Evolutionary conservation across 2,329 filamentous ascomycete species (phyloP).

Genomic region (Stemphylium beticola): DNA sequence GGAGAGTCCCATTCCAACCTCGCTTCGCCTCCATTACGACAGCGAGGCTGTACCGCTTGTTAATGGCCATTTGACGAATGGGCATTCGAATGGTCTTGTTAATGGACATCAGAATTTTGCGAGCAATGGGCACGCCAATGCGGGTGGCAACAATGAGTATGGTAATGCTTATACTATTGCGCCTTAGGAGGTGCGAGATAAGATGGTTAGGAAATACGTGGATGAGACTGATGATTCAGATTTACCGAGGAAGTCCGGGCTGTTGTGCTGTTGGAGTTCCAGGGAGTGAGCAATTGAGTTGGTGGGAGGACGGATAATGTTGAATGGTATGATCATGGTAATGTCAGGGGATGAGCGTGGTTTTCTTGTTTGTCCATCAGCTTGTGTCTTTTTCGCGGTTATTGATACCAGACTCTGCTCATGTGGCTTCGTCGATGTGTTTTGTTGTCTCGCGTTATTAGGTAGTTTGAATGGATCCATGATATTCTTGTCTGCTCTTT

Average conservation of each 20-base stretch:
- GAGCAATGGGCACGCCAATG: conserved; percentile 19
- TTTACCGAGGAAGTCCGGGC: not conserved
- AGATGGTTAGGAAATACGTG: not conserved
- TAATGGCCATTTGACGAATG: conserved; percentile 4
- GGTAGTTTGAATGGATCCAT: no score
- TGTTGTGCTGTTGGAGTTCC: not conserved
- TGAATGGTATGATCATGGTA: not conserved
- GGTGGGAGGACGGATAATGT: no score
- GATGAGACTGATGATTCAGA: not conserved
- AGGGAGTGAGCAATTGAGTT: not conserved
- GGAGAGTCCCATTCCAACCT: conserved; percentile 51
- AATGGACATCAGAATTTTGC: conserved; percentile 11
- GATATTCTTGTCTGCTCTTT: no score
- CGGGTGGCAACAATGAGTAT: conserved; percentile 15
- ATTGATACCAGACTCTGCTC: not conserved
- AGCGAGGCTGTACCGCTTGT: conserved; percentile 21
- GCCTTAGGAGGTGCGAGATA: conserved; percentile 9
- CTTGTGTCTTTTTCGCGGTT: no score
- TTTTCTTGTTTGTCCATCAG: no score
- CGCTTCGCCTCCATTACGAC: conserved; percentile 34
- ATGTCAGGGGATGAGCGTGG: not conserved
- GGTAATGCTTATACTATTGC: conserved; percentile 25
- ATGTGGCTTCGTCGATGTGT: no score
- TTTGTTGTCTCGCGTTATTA: no score
- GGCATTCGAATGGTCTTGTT: not conserved